phyloP scores from a whole-genome alignment of 345 rosid species.

The Excoecaria agallocha region DNA sequence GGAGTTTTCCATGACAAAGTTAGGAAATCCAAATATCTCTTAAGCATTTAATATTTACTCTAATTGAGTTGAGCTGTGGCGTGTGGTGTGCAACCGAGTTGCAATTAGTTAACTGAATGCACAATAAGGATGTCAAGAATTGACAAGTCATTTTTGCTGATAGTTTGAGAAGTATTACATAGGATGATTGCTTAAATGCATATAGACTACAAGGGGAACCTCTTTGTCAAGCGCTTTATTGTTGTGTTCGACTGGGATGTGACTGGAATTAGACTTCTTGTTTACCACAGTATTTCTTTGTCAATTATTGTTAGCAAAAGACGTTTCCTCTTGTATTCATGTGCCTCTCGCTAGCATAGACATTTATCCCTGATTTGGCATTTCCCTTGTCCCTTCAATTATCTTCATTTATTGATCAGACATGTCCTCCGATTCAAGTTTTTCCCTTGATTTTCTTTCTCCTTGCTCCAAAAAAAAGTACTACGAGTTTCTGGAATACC shows the following conservation, averaged over 20 bases:
- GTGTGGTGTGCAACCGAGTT: not conserved
- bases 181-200: not conserved
- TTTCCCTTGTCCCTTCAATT: not conserved
- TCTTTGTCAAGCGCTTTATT: not conserved
- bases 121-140: not conserved
- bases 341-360: not conserved
- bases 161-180: not conserved
- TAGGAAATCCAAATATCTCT: not conserved
- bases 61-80: not conserved
- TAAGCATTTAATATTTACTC: not conserved
- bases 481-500: not conserved
- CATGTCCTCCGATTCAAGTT: not conserved
- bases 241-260: not conserved
- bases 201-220: not conserved
- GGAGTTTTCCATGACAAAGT: not conserved
- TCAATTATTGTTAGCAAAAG: not conserved
- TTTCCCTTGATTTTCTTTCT: too few relatives aligned
- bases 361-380: not conserved
- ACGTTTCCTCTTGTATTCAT: not conserved
- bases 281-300: not conserved
- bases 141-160: not conserved
- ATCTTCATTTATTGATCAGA: not conserved
- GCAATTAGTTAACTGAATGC: not conserved
- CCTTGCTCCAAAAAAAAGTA: too few relatives aligned
- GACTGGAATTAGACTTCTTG: not conserved